Evolutionary conservation across 345 rosid genomes (phyloP).

Genomic region (Lumnitzera racemosa): DNA sequence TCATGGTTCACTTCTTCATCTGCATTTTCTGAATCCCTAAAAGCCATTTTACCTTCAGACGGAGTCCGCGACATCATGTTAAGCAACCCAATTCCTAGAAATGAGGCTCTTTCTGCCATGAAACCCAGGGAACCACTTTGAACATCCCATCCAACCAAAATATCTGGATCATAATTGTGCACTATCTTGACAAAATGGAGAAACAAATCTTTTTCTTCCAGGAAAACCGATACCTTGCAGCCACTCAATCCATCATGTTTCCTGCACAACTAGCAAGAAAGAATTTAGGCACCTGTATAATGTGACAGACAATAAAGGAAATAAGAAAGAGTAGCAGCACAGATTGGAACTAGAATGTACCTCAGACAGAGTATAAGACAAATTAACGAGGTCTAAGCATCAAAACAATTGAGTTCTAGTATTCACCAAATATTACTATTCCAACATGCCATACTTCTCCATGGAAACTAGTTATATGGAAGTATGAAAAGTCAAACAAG

Average conservation of each 20-base stretch:
- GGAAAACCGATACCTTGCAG: slow-evolving; percentile 42
- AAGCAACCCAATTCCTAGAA: slow-evolving; percentile 79
- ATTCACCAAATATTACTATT: too few species aligned
- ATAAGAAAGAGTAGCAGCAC: too few species aligned
- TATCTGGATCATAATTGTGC: slow-evolving; percentile 66
- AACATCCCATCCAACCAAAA: slow-evolving; percentile 88
- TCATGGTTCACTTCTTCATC: slow-evolving; percentile 27
- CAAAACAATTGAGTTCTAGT: too few species aligned
- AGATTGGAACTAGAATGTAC: too few species aligned
- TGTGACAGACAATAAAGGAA: too few species aligned
- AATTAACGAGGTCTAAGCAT: too few species aligned
- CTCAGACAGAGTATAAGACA: neutral
- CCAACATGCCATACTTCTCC: too few species aligned
- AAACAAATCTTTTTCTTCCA: slow-evolving; percentile 62
- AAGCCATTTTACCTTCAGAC: slow-evolving; percentile 23
- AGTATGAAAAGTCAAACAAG: too few species aligned
- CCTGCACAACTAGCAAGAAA: slow-evolving; percentile 33
- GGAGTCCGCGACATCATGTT: slow-evolving; percentile 73
- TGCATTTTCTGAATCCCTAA: slow-evolving; percentile 23
- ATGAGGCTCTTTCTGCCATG: slow-evolving; percentile 94
- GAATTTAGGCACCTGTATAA: neutral
- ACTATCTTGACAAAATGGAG: slow-evolving; percentile 43
- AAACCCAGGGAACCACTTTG: slow-evolving; percentile 91
- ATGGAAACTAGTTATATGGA: too few species aligned
- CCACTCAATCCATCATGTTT: slow-evolving; percentile 63